Evolutionary conservation across 257 asterid genomes (phyloP).

Genomic region (Mentha longifolia): DNA sequence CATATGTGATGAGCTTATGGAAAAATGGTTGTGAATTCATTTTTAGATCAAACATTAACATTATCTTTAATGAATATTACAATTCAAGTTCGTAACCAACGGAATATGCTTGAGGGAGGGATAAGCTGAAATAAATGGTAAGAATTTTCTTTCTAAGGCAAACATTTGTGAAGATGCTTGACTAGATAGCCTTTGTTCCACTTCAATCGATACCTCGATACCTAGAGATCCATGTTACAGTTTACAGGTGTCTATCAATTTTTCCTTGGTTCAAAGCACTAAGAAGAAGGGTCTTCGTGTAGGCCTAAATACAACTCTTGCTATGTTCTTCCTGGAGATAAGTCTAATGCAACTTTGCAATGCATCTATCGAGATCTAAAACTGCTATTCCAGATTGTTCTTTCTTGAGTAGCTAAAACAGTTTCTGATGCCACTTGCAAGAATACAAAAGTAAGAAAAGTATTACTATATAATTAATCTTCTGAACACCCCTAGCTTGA

Average conservation of each 20-base stretch:
- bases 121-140: not conserved
- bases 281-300: not conserved
- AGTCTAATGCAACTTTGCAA: not conserved
- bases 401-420: not conserved
- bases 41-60: not conserved
- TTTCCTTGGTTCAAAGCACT: not conserved
- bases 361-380: slow-evolving; percentile 3
- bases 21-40: not conserved
- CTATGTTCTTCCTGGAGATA: not conserved
- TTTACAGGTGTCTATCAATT: not conserved
- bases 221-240: not conserved
- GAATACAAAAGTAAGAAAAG: not conserved
- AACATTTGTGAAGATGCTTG: not conserved
- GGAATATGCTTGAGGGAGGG: not conserved
- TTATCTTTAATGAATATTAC: slow-evolving; percentile 17
- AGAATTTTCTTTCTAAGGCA: not conserved
- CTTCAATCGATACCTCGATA: slow-evolving; percentile 8
- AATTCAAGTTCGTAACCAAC: slow-evolving; percentile 20
- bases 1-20: not conserved
- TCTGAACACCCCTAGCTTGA: not conserved
- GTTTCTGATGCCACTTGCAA: slow-evolving; percentile 16
- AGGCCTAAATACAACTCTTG: not conserved
- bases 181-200: slow-evolving; percentile 2
- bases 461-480: not conserved
- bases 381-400: not conserved